phyloP scores from a whole-genome alignment of 768 basidiomycete species.

The Peribolospora baueri region DNA sequence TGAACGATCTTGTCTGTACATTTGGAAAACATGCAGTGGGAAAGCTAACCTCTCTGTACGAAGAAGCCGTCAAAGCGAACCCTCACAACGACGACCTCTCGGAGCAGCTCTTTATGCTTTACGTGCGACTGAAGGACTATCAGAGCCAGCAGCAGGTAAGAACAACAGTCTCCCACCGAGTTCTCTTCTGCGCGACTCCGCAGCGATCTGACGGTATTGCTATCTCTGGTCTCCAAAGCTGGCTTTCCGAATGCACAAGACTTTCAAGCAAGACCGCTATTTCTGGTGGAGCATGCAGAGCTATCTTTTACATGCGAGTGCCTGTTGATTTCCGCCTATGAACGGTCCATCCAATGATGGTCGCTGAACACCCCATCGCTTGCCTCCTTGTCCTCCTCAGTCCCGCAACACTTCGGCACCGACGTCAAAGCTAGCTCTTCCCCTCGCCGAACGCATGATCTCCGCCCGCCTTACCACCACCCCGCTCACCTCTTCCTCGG shows the following conservation, averaged over 20 bases:
- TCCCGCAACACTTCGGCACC: conserved; percentile 1
- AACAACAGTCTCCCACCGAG: background rate
- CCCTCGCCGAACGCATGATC: conserved; percentile 7
- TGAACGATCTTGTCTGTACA: background rate
- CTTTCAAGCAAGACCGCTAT: conserved; percentile 4
- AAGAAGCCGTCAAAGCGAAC: background rate
- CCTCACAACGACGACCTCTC: conserved; percentile 8
- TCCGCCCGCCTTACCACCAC: background rate
- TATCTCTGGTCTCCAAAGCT: background rate
- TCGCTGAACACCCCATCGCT: too few relatives aligned
- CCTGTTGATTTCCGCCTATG: too few relatives aligned
- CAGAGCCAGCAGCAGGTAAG: conserved; percentile 4
- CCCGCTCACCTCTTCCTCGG: background rate
- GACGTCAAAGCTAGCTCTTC: conserved; percentile 3
- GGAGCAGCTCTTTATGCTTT: conserved; percentile 6
- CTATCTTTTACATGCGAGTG: too few relatives aligned
- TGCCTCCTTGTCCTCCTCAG: conserved; percentile 1
- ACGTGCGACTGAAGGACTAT: background rate
- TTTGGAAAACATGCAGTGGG: background rate
- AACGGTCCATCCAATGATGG: too few relatives aligned
- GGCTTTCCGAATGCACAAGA: conserved; percentile 2
- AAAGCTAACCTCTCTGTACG: conserved; percentile 1
- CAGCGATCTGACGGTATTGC: background rate
- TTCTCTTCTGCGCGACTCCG: too few relatives aligned
- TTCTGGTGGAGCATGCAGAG: conserved; percentile 8